Base-by-base conservation (phyloP, 257 asterid genomes). In the Thymus mandschuricus region DNA sequence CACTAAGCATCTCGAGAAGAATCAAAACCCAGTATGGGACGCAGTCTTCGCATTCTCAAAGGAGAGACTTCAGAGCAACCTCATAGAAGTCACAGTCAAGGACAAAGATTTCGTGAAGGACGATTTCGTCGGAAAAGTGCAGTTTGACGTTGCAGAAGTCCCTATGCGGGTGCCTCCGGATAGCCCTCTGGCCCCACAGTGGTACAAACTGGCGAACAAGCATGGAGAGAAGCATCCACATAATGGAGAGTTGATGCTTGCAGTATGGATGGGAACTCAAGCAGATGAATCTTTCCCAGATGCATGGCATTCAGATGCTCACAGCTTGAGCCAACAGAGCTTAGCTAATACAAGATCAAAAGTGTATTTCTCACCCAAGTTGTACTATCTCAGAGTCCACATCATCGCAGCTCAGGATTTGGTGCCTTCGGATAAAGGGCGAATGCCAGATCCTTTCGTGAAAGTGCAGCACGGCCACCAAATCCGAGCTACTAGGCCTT, bases 201-300 rank as follows among this genome's bases (percentile, higher is more conserved):
- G 97, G 98, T 94, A 89, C 76, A 85, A 79, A 74, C 70, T 91
- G 83, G 86, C 64, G 43, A 85, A 87, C 69, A 91, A 85, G 73
- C 83, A 75, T 11, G 92, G 90, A 66, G 84, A 85, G 58, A 86
- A 85, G 69, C 29, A 63, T 31, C 74, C 63, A 28, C 82, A 79
- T 30, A 10, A 55, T 44, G 97, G 97, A 2, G 96, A 91, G 69
- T 60, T 94, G 71, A 91, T 94, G 98, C 94, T 94, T 56, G 96
- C 96, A 1, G 89, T 94, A 74, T 94, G 98, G 98, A 86, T 87
- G 84, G 98, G 98, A 56, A 93, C 98, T 15, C 98, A 93, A 70
- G 98, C 98, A 1, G 98, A 93, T 29, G 97, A 91, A 75, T 74
- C 96, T 1, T 94, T 89, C 72, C 90, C 95, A 0, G 98, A 89